Conservation (phyloP, 1,139 yeast genomes). For the Hansenula sp. region DNA sequence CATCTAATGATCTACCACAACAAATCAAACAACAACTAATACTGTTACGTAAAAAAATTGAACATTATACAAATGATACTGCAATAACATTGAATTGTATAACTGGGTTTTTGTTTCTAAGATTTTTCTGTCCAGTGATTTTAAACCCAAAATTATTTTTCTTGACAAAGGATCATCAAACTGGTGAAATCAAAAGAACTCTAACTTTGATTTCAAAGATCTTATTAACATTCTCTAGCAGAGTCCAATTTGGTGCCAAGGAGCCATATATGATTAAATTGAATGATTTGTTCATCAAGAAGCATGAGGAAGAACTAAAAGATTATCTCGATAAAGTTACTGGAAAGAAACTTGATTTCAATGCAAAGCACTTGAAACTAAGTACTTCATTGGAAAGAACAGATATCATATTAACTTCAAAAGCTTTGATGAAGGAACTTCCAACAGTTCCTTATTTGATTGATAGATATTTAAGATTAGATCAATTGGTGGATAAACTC, state of each 20-base stretch:
- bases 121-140: constrained; percentile 90
- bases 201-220: constrained; percentile 81
- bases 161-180: constrained; percentile 65
- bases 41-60: constrained; percentile 56
- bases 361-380: constrained; percentile 51
- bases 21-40: constrained; percentile 60
- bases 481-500: constrained; percentile 50
- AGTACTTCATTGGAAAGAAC: constrained; percentile 51
- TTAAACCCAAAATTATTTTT: constrained; percentile 83
- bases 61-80: constrained; percentile 48
- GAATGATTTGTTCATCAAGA: constrained; percentile 57
- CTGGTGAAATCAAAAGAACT: constrained; percentile 69
- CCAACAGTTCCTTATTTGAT: constrained; percentile 68
- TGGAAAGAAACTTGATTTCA: constrained; percentile 62
- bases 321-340: constrained; percentile 74
- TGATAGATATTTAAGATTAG: constrained; percentile 58
- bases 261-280: constrained; percentile 75
- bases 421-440: constrained; percentile 47
- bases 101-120: constrained; percentile 76
- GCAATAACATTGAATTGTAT: constrained; percentile 55
- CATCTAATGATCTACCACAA: constrained; percentile 74
- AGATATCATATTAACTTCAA: constrained; percentile 24
- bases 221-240: constrained; percentile 72
- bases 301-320: constrained; percentile 52
- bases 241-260: constrained; percentile 70